Percentiles rank a stretch among this genome's conserved stretches.
phyloP scores from a whole-genome alignment of 192 early-diverging fungal genomes.

The Backusella sp. region DNA sequence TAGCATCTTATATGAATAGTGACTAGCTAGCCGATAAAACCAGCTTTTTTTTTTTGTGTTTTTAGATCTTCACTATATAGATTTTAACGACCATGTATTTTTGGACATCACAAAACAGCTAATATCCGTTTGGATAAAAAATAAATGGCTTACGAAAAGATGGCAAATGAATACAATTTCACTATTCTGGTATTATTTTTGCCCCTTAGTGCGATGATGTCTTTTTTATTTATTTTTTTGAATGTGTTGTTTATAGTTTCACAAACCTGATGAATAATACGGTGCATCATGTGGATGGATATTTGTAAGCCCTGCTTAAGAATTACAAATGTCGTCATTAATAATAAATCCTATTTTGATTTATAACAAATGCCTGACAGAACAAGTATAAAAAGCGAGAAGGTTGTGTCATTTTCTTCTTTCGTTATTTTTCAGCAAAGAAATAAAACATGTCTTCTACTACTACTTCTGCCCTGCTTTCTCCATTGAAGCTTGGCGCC shows the following conservation, averaged over 20 bases:
- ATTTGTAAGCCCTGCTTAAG: neutral
- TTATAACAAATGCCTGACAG: neutral
- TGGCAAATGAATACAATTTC: too few species aligned
- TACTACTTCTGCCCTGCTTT: neutral
- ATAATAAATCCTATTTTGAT: neutral
- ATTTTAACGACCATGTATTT: too few species aligned
- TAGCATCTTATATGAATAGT: too few species aligned
- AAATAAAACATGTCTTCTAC: neutral
- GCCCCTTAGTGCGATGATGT: too few species aligned
- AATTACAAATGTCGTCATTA: neutral
- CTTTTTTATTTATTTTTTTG: neutral
- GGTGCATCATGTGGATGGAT: neutral
- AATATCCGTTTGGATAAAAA: too few species aligned
- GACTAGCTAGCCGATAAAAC: too few species aligned
- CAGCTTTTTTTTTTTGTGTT: too few species aligned
- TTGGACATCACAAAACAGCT: too few species aligned
- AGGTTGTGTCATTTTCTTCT: neutral
- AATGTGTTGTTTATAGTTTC: neutral
- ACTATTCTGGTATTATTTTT: too few species aligned
- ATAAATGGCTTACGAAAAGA: too few species aligned
- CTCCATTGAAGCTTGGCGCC: constrained; percentile 5
- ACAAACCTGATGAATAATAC: neutral
- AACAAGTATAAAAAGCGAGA: neutral
- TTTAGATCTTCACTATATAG: too few species aligned
- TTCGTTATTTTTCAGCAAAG: neutral